These are phyloP conservation scores for Candida anglica DNA, from an alignment of 805 yeast species.

Conservation along the genomic window DNA sequence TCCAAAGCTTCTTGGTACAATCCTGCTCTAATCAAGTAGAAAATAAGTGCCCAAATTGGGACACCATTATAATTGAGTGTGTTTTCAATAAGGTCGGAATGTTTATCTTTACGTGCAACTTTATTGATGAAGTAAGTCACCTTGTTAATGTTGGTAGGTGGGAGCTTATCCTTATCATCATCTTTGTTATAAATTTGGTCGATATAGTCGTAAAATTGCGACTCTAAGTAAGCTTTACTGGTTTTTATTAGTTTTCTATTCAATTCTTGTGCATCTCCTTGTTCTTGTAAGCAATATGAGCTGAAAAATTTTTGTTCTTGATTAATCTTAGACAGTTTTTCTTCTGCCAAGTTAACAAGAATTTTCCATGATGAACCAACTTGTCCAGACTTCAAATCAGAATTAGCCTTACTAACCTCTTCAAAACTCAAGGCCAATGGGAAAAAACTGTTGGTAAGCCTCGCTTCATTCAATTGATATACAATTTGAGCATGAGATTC, in stretches of 20 bases:
- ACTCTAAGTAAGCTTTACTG: slow-evolving; percentile 61
- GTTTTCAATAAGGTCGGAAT: slow-evolving; percentile 17
- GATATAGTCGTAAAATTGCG: slow-evolving; percentile 72
- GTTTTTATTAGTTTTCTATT: slow-evolving; percentile 47
- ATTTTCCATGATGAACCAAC: slow-evolving; percentile 73
- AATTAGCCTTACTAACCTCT: slow-evolving; percentile 52
- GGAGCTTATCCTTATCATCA: slow-evolving; percentile 34
- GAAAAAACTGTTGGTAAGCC: slow-evolving; percentile 50
- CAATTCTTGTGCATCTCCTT: slow-evolving; percentile 24
- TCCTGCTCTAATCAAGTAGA: slow-evolving; percentile 83
- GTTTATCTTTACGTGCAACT: slow-evolving; percentile 24
- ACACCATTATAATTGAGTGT: slow-evolving; percentile 61
- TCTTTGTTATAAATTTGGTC: slow-evolving; percentile 66
- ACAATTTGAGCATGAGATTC: slow-evolving; percentile 73
- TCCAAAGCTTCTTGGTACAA: slow-evolving; percentile 73
- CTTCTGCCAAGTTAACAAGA: slow-evolving; percentile 44
- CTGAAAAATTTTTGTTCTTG: slow-evolving; percentile 31
- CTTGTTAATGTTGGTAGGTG: slow-evolving; percentile 65
- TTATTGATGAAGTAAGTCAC: slow-evolving; percentile 54
- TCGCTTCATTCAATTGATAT: slow-evolving; percentile 64
- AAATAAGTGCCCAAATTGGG: slow-evolving; percentile 94
- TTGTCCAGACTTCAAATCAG: slow-evolving; percentile 66
- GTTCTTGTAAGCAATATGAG: slow-evolving; percentile 5
- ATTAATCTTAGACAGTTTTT: slow-evolving; percentile 28
- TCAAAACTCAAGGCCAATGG: slow-evolving; percentile 59